These are phyloP conservation scores for Lachancea nothofagi DNA, from an alignment of 805 yeast genomes.

Conservation along the genomic window DNA sequence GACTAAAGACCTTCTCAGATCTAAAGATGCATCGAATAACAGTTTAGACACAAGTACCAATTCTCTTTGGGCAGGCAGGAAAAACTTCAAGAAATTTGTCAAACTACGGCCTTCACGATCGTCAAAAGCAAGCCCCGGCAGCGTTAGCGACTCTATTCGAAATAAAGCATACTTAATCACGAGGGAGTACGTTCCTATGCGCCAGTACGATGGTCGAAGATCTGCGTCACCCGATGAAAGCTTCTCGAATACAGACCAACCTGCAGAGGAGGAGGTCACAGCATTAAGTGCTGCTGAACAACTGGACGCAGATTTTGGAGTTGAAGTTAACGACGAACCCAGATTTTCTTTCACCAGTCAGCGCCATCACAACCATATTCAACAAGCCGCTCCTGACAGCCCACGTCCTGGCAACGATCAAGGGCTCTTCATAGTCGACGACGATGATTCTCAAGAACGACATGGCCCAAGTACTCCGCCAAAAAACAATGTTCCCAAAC, in stretches of 20 bases:
- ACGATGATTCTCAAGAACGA: conserved; percentile 5
- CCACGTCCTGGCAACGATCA: neutral
- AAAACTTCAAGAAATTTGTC: conserved; percentile 38
- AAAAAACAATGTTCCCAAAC: neutral
- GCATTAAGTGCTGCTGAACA: neutral
- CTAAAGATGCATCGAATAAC: neutral
- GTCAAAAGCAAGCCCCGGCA: conserved; percentile 1
- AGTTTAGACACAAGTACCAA: neutral
- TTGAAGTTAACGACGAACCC: conserved; percentile 3
- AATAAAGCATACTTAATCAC: conserved; percentile 28
- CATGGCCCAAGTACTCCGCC: too few species aligned
- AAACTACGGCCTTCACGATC: conserved; percentile 26
- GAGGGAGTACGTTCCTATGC: conserved; percentile 31
- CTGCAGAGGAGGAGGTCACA: neutral
- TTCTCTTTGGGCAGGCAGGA: conserved; percentile 30
- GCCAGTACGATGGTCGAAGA: neutral
- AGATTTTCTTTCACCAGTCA: conserved; percentile 3
- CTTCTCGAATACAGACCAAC: neutral
- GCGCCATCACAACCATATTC: neutral
- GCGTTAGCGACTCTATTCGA: conserved; percentile 10
- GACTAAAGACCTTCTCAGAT: neutral
- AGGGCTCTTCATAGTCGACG: conserved; percentile 8
- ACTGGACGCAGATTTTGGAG: neutral
- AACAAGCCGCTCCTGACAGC: neutral
- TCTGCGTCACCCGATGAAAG: neutral